A percentile compares a stretch with the other conserved stretches of the same genome.
Conservation (phyloP, 139 green algal species). For the Chlorella sp. region DNA sequence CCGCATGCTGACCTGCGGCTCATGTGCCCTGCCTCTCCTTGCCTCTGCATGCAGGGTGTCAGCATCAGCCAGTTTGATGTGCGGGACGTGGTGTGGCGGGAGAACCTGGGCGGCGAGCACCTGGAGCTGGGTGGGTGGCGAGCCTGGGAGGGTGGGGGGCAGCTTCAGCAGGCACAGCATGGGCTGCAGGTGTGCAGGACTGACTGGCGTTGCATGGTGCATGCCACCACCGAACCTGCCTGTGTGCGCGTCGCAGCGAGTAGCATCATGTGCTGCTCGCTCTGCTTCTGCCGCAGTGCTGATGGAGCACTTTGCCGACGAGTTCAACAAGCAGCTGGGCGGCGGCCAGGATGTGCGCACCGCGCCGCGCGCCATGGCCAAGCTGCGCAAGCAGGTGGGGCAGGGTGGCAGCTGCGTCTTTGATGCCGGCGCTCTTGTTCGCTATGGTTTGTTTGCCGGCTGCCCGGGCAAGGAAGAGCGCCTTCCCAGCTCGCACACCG, state of each 20-base stretch:
- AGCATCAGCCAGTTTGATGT: constrained; percentile 91
- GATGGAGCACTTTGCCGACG: constrained; percentile 87
- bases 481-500: not conserved
- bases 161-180: no score
- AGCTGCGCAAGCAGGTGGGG: constrained; percentile 81
- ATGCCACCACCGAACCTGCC: not conserved
- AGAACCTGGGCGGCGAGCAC: constrained; percentile 76
- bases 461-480: not conserved
- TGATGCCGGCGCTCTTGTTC: not conserved
- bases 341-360: constrained; percentile 60
- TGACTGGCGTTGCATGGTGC: not conserved
- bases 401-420: not conserved
- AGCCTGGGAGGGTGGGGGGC: not conserved
- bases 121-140: constrained; percentile 70
- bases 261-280: not conserved
- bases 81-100: constrained; percentile 89
- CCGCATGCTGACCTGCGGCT: not conserved
- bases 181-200: not conserved
- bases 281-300: constrained; percentile 51
- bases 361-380: constrained; percentile 83
- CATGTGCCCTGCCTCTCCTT: not conserved
- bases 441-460: not conserved
- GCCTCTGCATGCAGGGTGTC: not conserved
- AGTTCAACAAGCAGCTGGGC: constrained; percentile 81
- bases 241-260: not conserved